Evolutionary conservation across 371 early-diverging fungal genomes (phyloP).

Genomic region (Apophysomyces trapeziformis): DNA sequence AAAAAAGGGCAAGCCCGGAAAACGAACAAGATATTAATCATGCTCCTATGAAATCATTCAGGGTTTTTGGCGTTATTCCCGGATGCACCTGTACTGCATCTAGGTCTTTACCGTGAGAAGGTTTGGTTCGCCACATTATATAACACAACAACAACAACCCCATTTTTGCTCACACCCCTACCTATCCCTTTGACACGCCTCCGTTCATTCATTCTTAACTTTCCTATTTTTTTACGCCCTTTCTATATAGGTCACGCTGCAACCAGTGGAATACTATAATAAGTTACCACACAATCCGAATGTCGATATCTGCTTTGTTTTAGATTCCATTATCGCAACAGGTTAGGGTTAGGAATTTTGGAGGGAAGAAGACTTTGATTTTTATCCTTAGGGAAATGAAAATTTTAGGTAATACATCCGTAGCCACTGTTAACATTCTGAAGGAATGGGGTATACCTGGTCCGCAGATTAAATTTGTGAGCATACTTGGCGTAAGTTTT

Average conservation of each 20-base stretch:
- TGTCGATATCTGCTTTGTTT: constrained; percentile 72
- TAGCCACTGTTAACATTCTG: constrained; percentile 79
- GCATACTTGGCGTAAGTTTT: constrained; percentile 58
- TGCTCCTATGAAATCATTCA: constrained; percentile 19
- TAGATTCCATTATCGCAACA: constrained; percentile 90
- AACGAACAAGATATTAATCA: background rate
- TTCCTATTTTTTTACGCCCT: too few species aligned
- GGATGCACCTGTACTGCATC: constrained; percentile 75
- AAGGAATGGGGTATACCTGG: constrained; percentile 80
- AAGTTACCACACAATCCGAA: constrained; percentile 75
- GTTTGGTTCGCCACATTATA: constrained; percentile 25
- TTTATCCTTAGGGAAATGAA: background rate
- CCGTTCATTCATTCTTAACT: background rate
- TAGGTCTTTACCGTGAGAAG: constrained; percentile 87
- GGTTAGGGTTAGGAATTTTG: constrained; percentile 33
- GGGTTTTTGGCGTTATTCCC: constrained; percentile 75
- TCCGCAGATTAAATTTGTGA: constrained; percentile 72
- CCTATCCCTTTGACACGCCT: background rate
- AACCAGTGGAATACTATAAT: constrained; percentile 95
- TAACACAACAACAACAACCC: too few species aligned
- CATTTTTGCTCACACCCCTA: background rate
- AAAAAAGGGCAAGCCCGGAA: too few species aligned
- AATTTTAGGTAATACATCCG: constrained; percentile 69
- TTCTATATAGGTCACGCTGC: constrained; percentile 59
- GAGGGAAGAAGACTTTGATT: background rate